Base-by-base conservation (phyloP, 1,284 basidiomycete species). In the Melampsora larici-populina region DNA sequence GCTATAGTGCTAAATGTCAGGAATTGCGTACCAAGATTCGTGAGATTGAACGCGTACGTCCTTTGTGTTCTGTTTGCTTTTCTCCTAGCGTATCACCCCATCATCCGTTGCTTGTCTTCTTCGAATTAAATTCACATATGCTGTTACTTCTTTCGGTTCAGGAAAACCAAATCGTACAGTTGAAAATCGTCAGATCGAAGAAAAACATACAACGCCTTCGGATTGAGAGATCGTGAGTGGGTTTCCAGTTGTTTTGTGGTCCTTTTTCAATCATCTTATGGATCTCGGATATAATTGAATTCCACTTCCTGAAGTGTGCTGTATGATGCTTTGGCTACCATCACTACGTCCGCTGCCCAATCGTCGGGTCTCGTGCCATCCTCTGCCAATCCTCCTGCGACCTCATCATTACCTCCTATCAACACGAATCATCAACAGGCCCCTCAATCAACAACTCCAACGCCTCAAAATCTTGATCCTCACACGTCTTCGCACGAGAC, bases 21-120 rank as follows among this genome's bases (percentile, higher is more conserved):
- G 73, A 75, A 43, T 26, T 75, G 55, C 48, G 65, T 11, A 26
- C 73, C 18, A 75, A 75, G 46, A 75, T 75, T 26, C 48, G 64
- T 17, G 73, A 75, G 65, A 68, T 75, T 46, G 73, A 75, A 68
- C 29, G 65, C 26, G 73, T 75, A 43, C 55, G 73, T 68, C n/a
- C 15, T 31, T 26, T 51, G 43, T 36, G 26, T 51, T 49, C 48
- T 33, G n/a, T 17, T 36, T 64, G 17, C n/a, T 65, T 24, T 18
- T 18, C 29, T 33, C 13, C 15, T 24, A n/a, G n/a, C n/a, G n/a
- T 49, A 5, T 24, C 67, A 8, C 31, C 7, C 40, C 43, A 49
- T 49, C 15, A 69, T n/a, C 64, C 7, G n/a, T 21, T 24, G 51
- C 55, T 7, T 24, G n/a, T 9, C n/a, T 55, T 33, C 7, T 58